phyloP scores from a whole-genome alignment of 495 filamentous ascomycete species.

The Aspergillus cristatus region DNA sequence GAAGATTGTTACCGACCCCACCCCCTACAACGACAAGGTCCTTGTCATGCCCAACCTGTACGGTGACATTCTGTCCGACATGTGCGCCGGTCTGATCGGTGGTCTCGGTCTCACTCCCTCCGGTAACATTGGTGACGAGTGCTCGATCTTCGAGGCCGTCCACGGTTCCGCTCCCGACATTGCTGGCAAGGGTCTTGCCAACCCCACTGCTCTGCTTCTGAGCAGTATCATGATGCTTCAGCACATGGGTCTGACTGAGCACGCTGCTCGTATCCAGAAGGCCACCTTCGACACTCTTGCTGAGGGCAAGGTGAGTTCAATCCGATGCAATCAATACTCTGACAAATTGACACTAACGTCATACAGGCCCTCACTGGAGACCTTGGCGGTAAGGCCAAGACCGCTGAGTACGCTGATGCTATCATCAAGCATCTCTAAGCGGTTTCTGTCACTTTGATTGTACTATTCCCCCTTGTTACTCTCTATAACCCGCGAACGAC shows the following conservation, averaged over 20 bases:
- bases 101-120: slow-evolving; percentile 95
- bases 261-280: slow-evolving; percentile 82
- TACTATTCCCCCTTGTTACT: slow-evolving; percentile 31
- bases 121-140: slow-evolving; percentile 97
- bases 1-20: slow-evolving; percentile 91
- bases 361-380: slow-evolving; percentile 78
- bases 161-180: slow-evolving; percentile 98
- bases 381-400: slow-evolving; percentile 89
- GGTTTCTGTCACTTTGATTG: slow-evolving; percentile 20
- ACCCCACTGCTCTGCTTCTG: slow-evolving; percentile 87
- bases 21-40: slow-evolving; percentile 97
- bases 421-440: slow-evolving; percentile 78
- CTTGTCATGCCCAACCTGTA: slow-evolving; percentile 99
- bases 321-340: not conserved
- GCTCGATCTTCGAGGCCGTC: slow-evolving; percentile 98
- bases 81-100: slow-evolving; percentile 97
- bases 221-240: slow-evolving; percentile 98
- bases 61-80: slow-evolving; percentile 98
- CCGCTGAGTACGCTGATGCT: slow-evolving; percentile 79
- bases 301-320: slow-evolving; percentile 69
- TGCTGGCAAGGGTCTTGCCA: slow-evolving; percentile 88
- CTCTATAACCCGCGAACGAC: slow-evolving; percentile 33
- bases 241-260: slow-evolving; percentile 84
- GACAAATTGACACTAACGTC: slow-evolving; percentile 8
- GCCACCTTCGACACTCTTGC: slow-evolving; percentile 90